Base-by-base conservation (phyloP, 2,329 filamentous ascomycete species). In the Talaromyces islandicus region DNA sequence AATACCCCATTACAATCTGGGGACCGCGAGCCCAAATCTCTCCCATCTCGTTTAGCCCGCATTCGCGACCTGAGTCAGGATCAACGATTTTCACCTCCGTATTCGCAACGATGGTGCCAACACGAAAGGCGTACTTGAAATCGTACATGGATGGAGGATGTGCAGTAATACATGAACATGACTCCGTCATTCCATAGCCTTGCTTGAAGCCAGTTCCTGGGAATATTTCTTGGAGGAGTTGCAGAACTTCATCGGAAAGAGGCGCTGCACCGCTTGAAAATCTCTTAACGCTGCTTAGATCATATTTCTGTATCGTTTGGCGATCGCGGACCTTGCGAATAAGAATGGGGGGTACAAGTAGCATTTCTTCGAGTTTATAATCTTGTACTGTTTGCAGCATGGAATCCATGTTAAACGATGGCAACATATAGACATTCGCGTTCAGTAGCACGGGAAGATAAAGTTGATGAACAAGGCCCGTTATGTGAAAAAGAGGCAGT, bases 21-120 rank as follows among this genome's bases (percentile, higher is more conserved):
- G 91, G 90, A 0, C 91, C 91, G 60, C 86, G 86, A 57, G 94
- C 80, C 80, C 90, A 89, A 1, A 86, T 76, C 67, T 86, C 83
- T 11, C 83, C 83, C 0, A 80, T 75, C 66, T 86, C 77, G 48
- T 78, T 78, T 4, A 83, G 67, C 0, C 75, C 80, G 1, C 78
- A 79, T 65, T 86, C 82, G 0, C 75, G 77, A 0, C 83, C 84
- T 0, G 69, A 69, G 17, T 81, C 80, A 6, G 68, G 66, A 32
- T 83, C 79, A 21, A 88, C 69, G 46, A 88, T 81, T 64, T 85
- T 86, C 50, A 87, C 78, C 56, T 83, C 81, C 0, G 86, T 88
- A 12, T 77, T 81, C 0, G 84, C 80, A 5, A 85, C 81, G 12
- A 87, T 77, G 80, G 85, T 29, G 17, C 48, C 48, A 17, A 52